Evolutionary conservation across 1,284 basidiomycete genomes (phyloP), one percentile per base, ranked within the genome.

Genomic region (Tilletiopsis washingtonensis): DNA sequence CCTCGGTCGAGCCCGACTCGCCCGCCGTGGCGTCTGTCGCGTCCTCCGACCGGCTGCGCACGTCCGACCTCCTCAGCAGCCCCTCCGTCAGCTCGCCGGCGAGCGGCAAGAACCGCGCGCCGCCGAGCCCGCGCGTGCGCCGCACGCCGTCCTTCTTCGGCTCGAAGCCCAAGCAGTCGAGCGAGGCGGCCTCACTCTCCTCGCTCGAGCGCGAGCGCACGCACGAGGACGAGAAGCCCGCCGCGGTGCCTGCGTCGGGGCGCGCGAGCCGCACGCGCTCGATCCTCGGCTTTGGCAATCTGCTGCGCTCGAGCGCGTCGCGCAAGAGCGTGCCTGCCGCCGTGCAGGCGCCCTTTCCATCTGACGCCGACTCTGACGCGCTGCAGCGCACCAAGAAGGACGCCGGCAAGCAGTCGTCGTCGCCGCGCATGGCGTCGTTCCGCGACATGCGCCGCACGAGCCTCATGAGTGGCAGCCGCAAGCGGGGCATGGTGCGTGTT

Each of bases 401-500:
- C 4, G 20, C 19, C 17, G 19, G 36, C n/a, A n/a, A n/a, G n/a
- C n/a, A n/a, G n/a, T n/a, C n/a, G n/a, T n/a, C n/a, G n/a, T n/a
- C n/a, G n/a, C n/a, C n/a, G n/a, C n/a, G n/a, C n/a, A n/a, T n/a
- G n/a, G n/a, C n/a, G 27, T 6, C 14, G 27, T 37, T 45, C 32
- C 34, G 29, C 20, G 37, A 27, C 7, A 25, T 36, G 14, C 26
- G 53, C 11, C 40, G 49, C 1, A 25, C 29, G 15, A 84, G 85
- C 26, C 78, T 93, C 64, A 88, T 90, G 78, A 86, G 88, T 26
- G 78, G 91, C 17, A 17, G 12, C 17, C 32, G 32, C 64, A 90
- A 85, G 70, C 79, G 91, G 51, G 91, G 91, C 74, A 94, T 94
- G 82, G 91, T 91, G 69, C 70, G 75, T 48, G n/a, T n/a, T n/a